Conservation (phyloP, 2,329 filamentous ascomycete species). For the Aspergillus terreus region DNA sequence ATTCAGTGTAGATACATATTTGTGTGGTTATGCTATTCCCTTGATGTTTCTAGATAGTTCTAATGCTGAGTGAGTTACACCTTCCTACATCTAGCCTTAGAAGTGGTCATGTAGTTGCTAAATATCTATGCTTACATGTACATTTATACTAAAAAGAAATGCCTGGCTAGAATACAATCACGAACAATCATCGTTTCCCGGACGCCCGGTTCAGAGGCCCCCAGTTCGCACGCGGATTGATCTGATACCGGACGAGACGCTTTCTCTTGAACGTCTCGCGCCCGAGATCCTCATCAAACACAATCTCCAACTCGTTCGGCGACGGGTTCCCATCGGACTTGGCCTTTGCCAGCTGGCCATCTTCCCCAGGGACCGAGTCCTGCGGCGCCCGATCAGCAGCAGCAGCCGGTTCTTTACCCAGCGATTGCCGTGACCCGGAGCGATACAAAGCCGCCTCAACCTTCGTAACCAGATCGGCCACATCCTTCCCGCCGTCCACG, state of each 20-base stretch:
- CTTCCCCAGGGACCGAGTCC: neutral
- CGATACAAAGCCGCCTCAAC: conserved; percentile 45
- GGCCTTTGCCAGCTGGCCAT: neutral
- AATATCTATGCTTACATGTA: neutral
- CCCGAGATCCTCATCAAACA: conserved; percentile 79
- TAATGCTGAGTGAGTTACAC: neutral
- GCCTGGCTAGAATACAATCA: neutral
- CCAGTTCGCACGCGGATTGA: conserved; percentile 90
- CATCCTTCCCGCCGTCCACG: conserved; percentile 30
- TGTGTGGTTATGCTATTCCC: neutral
- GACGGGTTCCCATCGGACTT: neutral
- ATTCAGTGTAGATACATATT: conserved; percentile 9
- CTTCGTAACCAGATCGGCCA: conserved; percentile 38
- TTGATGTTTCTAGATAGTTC: neutral
- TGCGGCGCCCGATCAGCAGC: neutral
- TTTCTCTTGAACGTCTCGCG: conserved; percentile 59
- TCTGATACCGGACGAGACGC: conserved; percentile 79
- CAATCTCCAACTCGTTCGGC: conserved; percentile 48
- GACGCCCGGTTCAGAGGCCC: conserved; percentile 65
- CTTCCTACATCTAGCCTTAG: neutral
- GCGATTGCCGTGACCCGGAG: conserved; percentile 23
- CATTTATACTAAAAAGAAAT: neutral
- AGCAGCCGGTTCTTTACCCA: neutral
- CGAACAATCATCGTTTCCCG: conserved; percentile 9
- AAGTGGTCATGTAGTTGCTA: too few species aligned